These are phyloP conservation scores for Agrocybe pediades DNA, from an alignment of 768 basidiomycete species.

Conservation along the genomic window DNA sequence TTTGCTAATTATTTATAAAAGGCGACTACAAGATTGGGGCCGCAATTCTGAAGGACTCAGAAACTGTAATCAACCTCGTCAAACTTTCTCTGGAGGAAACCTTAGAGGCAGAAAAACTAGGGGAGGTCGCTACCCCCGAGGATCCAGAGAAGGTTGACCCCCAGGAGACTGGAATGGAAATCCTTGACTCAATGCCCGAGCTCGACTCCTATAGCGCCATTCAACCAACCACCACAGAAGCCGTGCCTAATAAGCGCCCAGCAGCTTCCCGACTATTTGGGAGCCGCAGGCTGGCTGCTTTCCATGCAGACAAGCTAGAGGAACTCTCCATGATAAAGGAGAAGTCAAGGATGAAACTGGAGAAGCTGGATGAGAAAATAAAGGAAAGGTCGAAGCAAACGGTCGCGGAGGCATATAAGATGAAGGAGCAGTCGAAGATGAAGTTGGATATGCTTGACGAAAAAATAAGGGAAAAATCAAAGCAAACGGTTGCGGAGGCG, in stretches of 20 bases:
- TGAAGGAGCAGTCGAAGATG: too few species aligned
- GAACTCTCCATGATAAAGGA: background rate
- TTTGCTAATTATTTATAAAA: background rate
- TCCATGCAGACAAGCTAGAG: background rate
- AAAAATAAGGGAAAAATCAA: too few species aligned
- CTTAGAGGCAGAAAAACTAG: background rate
- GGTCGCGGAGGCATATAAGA: too few species aligned
- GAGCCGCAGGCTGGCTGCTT: background rate
- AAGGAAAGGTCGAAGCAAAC: background rate
- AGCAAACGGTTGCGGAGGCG: too few species aligned
- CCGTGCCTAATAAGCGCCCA: too few species aligned
- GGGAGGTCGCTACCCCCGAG: too few species aligned
- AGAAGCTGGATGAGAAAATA: background rate
- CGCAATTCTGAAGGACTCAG: background rate
- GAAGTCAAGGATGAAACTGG: background rate
- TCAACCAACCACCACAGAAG: too few species aligned
- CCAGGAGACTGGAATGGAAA: too few species aligned
- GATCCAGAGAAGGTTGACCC: too few species aligned
- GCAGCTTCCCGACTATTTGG: background rate
- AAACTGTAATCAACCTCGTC: background rate
- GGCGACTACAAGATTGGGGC: background rate
- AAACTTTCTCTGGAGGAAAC: background rate
- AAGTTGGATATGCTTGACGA: too few species aligned
- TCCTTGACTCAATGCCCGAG: too few species aligned
- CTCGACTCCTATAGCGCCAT: too few species aligned